A percentile compares a stretch with the other conserved stretches of the same genome.
Evolutionary conservation across 495 filamentous ascomycete genomes (phyloP).

Genomic region (Neurospora sp.): DNA sequence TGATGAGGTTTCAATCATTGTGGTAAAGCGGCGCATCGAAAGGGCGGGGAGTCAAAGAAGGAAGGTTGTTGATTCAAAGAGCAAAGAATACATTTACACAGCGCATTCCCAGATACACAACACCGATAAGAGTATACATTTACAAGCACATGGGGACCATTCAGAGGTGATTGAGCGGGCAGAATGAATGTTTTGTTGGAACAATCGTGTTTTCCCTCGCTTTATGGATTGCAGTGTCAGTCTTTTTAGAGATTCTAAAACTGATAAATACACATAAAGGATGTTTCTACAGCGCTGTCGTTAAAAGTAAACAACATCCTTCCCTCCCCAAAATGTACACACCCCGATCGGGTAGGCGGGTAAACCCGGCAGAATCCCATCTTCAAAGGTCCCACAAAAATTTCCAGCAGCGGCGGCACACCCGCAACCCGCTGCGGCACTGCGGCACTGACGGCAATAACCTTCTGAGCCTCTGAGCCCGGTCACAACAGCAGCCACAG

Average conservation of each 20-base stretch:
- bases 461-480: not conserved
- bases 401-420: not conserved
- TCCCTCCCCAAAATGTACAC: not conserved
- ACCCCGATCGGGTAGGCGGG: not conserved
- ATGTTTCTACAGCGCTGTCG: not conserved
- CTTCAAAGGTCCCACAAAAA: not conserved
- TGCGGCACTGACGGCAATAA: not conserved
- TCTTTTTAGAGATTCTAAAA: not conserved
- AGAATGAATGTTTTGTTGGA: not conserved
- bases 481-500: not conserved
- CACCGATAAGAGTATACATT: not conserved
- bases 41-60: not conserved
- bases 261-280: fast-evolving
- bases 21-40: not conserved
- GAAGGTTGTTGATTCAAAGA: not conserved
- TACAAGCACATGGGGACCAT: not conserved
- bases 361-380: not conserved
- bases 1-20: not conserved
- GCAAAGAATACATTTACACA: not conserved
- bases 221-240: not conserved
- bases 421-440: not conserved
- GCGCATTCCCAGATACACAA: not conserved
- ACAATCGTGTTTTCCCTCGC: not conserved
- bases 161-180: not conserved
- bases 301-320: not conserved